Evolutionary conservation across 345 rosid species (phyloP).

Genomic region (Microthlaspi erraticum): DNA sequence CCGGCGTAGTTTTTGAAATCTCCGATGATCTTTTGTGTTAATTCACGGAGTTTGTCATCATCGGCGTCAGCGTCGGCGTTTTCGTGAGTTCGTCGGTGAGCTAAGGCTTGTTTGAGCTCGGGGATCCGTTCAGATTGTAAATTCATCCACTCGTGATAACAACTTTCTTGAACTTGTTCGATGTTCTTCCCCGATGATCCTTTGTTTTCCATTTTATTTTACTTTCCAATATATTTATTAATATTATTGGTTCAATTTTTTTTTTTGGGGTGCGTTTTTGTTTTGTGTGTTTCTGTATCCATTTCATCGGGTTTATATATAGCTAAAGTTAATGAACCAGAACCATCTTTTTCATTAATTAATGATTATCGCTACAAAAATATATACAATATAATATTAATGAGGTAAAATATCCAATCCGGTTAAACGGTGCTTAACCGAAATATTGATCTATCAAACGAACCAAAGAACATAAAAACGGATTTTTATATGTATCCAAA

Average conservation of each 20-base stretch:
- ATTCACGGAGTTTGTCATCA: constrained; percentile 28
- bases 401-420: neutral
- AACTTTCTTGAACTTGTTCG: constrained; percentile 36
- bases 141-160: constrained; percentile 34
- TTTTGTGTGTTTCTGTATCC: constrained; percentile 14
- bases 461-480: too few species aligned
- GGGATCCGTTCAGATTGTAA: constrained; percentile 31
- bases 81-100: constrained; percentile 12
- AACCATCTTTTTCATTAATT: neutral
- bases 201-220: constrained; percentile 6
- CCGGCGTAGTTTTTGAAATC: constrained; percentile 36
- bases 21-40: constrained; percentile 29
- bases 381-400: neutral
- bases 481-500: too few species aligned
- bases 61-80: neutral
- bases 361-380: constrained; percentile 2
- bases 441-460: too few species aligned
- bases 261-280: neutral
- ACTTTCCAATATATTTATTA: neutral
- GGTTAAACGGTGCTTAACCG: neutral
- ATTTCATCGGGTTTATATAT: constrained; percentile 30
- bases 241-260: constrained; percentile 1
- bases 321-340: constrained; percentile 7
- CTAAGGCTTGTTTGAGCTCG: constrained; percentile 31
- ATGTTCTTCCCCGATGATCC: constrained; percentile 13